Conservation (phyloP, 345 rosid species). For the Syzygium aromaticum region DNA sequence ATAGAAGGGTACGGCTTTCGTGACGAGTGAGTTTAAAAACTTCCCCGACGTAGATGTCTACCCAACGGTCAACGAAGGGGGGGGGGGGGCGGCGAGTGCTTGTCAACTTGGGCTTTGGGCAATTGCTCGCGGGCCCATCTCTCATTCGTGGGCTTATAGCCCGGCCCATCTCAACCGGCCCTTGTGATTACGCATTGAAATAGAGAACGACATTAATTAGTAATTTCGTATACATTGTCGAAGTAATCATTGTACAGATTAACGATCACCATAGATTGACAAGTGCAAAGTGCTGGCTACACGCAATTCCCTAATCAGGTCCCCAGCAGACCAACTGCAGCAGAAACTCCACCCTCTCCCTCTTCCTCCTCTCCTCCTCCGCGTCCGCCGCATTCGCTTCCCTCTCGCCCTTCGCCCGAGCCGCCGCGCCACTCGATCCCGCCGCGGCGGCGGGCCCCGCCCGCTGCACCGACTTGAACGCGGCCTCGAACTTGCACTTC, state of each 20-base stretch:
- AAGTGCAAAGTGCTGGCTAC: neutral
- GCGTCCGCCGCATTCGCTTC: neutral
- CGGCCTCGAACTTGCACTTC: constrained; percentile 8
- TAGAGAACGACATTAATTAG: neutral
- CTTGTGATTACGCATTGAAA: neutral
- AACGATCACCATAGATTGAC: neutral
- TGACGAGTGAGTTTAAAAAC: neutral
- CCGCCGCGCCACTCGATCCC: neutral
- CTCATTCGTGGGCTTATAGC: neutral
- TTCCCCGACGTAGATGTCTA: neutral
- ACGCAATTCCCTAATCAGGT: constrained; percentile 1
- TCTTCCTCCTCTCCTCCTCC: neutral
- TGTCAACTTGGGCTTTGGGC: neutral
- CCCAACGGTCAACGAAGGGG: neutral
- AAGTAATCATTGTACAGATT: neutral
- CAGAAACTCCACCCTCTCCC: constrained; percentile 15
- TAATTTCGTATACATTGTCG: neutral
- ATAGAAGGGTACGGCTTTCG: neutral
- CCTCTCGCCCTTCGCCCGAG: neutral
- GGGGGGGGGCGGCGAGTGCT: too few species aligned
- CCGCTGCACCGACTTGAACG: constrained; percentile 5
- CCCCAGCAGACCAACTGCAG: constrained; percentile 26
- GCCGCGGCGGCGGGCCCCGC: neutral
- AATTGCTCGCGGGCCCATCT: neutral
- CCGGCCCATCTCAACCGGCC: neutral